Conservation (phyloP, 1,139 yeast genomes). For the Kodamaea fungicola region DNA sequence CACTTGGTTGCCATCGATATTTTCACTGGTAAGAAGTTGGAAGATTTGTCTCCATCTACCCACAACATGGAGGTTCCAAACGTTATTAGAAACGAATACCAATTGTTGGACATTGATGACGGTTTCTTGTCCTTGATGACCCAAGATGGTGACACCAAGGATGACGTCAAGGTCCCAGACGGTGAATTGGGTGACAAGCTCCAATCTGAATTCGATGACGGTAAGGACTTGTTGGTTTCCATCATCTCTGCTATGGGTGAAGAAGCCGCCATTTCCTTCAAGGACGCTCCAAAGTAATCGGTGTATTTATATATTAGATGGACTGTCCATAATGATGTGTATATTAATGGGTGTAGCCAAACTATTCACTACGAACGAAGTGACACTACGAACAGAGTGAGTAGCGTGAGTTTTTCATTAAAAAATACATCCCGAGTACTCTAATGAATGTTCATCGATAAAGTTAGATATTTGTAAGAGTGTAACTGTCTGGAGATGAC, state of each 20-base stretch:
- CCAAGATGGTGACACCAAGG: slow-evolving; percentile 97
- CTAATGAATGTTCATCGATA: no score
- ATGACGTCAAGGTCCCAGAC: slow-evolving; percentile 97
- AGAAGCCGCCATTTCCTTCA: slow-evolving; percentile 97
- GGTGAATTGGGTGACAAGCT: slow-evolving; percentile 94
- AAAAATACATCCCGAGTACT: no score
- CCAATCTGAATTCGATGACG: slow-evolving; percentile 92
- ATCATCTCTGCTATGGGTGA: slow-evolving; percentile 98
- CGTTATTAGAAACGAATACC: slow-evolving; percentile 92
- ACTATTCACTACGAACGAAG: neutral
- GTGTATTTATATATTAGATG: slow-evolving; percentile 7
- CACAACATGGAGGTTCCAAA: slow-evolving; percentile 99
- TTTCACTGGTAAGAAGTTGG: slow-evolving; percentile 99
- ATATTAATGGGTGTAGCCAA: slow-evolving; percentile 3
- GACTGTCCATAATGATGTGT: slow-evolving; percentile 8
- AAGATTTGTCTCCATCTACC: slow-evolving; percentile 99
- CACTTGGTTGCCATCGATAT: slow-evolving; percentile 98
- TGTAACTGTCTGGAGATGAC: no score
- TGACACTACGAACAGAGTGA: neutral
- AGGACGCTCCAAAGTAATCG: slow-evolving; percentile 84
- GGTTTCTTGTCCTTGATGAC: slow-evolving; percentile 97
- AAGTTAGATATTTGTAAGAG: no score
- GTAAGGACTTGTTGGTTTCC: slow-evolving; percentile 95
- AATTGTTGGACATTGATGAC: slow-evolving; percentile 96
- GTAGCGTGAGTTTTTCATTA: neutral